A percentile compares a stretch with the other conserved stretches of the same genome.
Evolutionary conservation across 2,329 filamentous ascomycete genomes (phyloP).

Genomic region (Cryphonectria nitschkei): DNA sequence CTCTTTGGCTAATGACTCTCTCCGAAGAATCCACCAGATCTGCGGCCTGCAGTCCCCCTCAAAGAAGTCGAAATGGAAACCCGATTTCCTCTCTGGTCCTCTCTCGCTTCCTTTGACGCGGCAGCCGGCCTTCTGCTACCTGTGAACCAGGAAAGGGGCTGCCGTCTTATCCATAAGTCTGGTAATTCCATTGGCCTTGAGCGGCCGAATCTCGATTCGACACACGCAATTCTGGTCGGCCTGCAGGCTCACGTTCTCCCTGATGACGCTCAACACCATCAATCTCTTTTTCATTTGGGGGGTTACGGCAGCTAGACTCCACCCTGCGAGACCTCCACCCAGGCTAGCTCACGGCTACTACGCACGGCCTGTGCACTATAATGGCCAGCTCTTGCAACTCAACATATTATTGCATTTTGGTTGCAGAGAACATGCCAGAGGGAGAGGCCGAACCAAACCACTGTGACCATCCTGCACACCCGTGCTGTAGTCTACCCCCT

Average conservation of each 20-base stretch:
- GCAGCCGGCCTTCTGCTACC: not conserved
- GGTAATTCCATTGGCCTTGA: slow-evolving; percentile 1
- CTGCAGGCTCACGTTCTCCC: not conserved
- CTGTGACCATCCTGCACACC: slow-evolving; percentile 21
- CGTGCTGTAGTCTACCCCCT: slow-evolving; percentile 23
- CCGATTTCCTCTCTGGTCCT: not conserved
- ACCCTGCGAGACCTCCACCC: slow-evolving; percentile 6
- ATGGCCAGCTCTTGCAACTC: not conserved
- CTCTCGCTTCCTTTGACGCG: slow-evolving; percentile 1
- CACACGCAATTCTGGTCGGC: slow-evolving; percentile 7
- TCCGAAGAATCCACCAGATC: slow-evolving; percentile 8
- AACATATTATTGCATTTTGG: not conserved
- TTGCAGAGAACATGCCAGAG: slow-evolving; percentile 11
- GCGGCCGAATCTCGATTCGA: slow-evolving; percentile 7
- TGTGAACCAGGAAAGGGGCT: not conserved
- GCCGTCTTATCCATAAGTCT: not conserved
- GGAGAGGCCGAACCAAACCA: not conserved
- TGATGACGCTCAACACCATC: slow-evolving; percentile 19
- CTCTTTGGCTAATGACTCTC: not conserved
- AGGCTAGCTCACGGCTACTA: slow-evolving; percentile 18
- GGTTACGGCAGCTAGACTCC: not conserved
- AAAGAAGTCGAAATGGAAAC: not conserved
- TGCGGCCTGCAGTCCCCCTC: not conserved
- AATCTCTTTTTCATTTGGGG: not conserved
- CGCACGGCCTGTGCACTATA: slow-evolving; percentile 11